phyloP scores from a whole-genome alignment of 495 filamentous ascomycete genomes.

The Chaetomium fimeti region DNA sequence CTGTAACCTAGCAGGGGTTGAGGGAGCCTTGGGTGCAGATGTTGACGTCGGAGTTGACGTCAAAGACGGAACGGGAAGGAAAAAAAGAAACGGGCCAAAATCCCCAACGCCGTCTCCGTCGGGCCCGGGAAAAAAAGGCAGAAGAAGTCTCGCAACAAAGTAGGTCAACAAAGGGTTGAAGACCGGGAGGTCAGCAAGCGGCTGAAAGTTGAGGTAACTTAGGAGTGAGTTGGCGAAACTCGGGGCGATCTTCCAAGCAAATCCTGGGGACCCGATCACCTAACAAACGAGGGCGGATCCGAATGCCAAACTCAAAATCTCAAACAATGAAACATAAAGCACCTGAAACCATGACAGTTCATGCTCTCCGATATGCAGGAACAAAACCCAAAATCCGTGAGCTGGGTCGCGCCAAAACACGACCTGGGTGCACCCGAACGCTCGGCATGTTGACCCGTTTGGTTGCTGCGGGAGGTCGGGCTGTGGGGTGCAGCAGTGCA shows the following conservation, averaged over 20 bases:
- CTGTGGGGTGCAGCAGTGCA: neutral
- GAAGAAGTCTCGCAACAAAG: neutral
- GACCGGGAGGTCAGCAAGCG: neutral
- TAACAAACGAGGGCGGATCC: neutral
- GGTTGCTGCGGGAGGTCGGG: neutral
- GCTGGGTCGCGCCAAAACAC: too few species aligned
- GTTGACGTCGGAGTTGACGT: neutral
- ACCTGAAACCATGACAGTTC: neutral
- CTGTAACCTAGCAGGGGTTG: neutral
- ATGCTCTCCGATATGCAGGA: neutral
- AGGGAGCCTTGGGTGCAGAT: neutral
- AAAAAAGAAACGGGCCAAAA: too few species aligned
- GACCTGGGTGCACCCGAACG: neutral
- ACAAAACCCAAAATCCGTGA: neutral
- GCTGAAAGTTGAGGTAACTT: neutral
- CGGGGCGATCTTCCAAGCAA: neutral
- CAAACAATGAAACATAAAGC: neutral
- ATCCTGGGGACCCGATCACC: neutral
- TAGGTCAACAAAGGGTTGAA: neutral
- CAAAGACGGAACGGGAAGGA: neutral
- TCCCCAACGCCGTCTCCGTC: too few species aligned
- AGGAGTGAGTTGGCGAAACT: neutral
- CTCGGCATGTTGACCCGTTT: neutral
- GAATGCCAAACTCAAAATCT: neutral
- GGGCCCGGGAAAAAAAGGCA: too few species aligned